A percentile compares a stretch with the other conserved stretches of the same genome.
Evolutionary conservation across 805 yeast genomes (phyloP).

Genomic region (Wickerhamomyces kurtzmanii): DNA sequence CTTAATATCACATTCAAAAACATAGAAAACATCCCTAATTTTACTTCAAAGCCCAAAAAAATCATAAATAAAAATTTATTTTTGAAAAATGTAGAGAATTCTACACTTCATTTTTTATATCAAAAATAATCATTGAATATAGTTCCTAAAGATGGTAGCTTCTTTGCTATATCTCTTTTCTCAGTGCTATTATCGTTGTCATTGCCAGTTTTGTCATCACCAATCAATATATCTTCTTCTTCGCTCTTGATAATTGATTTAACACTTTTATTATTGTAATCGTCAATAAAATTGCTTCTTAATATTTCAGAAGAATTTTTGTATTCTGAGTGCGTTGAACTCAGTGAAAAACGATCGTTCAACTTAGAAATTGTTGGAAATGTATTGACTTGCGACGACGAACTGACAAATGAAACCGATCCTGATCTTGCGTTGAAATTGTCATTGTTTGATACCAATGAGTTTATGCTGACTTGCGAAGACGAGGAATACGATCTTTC

Average conservation of each 20-base stretch:
- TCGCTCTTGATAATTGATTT: conserved; percentile 8
- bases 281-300: conserved; percentile 7
- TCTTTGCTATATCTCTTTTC: conserved; percentile 3
- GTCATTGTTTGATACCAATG: not conserved
- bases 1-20: too few species aligned
- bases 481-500: conserved; percentile 5
- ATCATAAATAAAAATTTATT: too few species aligned
- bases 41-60: too few species aligned
- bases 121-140: conserved; percentile 12
- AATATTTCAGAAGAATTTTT: too few species aligned
- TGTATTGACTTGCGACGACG: too few species aligned
- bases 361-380: conserved; percentile 2
- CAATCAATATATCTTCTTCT: conserved; percentile 3
- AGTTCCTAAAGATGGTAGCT: conserved; percentile 9
- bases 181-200: conserved; percentile 7
- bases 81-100: too few species aligned
- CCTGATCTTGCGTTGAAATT: conserved; percentile 7
- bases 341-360: conserved; percentile 4
- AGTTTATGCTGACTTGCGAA: conserved; percentile 3
- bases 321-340: conserved; percentile 6
- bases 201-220: not conserved
- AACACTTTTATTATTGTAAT: conserved; percentile 1
- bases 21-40: too few species aligned
- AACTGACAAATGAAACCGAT: conserved; percentile 7
- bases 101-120: too few species aligned